Evolutionary conservation across 2,329 filamentous ascomycete species (phyloP).

Genomic region (Periconia sp.): DNA sequence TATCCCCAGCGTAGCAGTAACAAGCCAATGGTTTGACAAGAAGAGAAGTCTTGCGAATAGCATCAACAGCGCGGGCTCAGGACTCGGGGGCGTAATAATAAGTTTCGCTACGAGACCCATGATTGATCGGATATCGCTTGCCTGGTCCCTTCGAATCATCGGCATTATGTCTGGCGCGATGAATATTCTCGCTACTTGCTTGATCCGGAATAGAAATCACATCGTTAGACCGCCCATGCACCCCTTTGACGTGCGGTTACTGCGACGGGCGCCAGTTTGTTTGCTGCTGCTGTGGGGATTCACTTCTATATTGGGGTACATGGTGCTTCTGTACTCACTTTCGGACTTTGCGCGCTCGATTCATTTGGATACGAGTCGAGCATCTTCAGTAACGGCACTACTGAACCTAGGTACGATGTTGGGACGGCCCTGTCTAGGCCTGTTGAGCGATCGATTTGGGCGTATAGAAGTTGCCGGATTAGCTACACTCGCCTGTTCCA

Average conservation of each 20-base stretch:
- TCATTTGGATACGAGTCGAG: constrained; percentile 48
- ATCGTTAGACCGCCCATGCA: constrained; percentile 41
- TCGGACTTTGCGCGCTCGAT: constrained; percentile 55
- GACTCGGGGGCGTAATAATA: constrained; percentile 47
- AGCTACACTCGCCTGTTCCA: constrained; percentile 33
- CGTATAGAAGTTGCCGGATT: constrained; percentile 22
- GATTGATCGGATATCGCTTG: constrained; percentile 41
- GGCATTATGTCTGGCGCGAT: constrained; percentile 37
- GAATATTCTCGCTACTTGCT: constrained; percentile 33
- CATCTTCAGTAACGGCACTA: constrained; percentile 49
- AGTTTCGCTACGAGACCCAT: constrained; percentile 43
- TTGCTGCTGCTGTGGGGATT: constrained; percentile 52
- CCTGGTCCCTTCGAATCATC: constrained; percentile 52
- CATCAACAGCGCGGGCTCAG: constrained; percentile 48
- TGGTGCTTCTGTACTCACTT: constrained; percentile 55
- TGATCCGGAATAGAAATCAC: constrained; percentile 43
- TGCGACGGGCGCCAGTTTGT: constrained; percentile 43
- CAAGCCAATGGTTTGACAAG: constrained; percentile 52
- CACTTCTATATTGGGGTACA: constrained; percentile 55
- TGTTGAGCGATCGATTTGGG: constrained; percentile 53
- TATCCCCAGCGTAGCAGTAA: constrained; percentile 45
- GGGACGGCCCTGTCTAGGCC: constrained; percentile 54
- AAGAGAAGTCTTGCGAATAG: constrained; percentile 50
- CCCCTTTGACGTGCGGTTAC: constrained; percentile 43
- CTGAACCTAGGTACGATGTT: constrained; percentile 57